Conservation (phyloP, 495 filamentous ascomycete genomes). For the Letharia columbiana region DNA sequence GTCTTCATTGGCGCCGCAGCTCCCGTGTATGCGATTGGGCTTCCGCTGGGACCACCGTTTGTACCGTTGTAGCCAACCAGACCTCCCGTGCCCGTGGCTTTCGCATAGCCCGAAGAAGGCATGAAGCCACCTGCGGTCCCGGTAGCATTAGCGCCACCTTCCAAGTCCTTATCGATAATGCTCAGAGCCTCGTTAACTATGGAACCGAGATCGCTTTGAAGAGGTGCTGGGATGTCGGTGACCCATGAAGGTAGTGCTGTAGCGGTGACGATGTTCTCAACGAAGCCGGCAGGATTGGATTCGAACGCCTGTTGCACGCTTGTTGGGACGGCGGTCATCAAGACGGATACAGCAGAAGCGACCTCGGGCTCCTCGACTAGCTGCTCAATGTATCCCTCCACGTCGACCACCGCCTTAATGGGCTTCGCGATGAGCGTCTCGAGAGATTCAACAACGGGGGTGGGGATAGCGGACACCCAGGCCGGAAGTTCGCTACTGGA, state of each 20-base stretch:
- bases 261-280: constrained; percentile 12
- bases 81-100: constrained; percentile 8
- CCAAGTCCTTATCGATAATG: constrained; percentile 13
- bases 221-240: constrained; percentile 9
- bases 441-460: constrained; percentile 7
- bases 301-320: constrained; percentile 11
- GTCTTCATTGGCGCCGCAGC: constrained; percentile 14
- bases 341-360: not conserved
- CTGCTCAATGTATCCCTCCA: not conserved
- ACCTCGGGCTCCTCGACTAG: constrained; percentile 9
- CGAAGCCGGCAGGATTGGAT: constrained; percentile 5
- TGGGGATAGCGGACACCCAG: constrained; percentile 12
- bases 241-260: constrained; percentile 11
- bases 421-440: constrained; percentile 9
- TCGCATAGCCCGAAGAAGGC: not conserved
- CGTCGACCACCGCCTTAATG: constrained; percentile 8
- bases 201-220: constrained; percentile 15
- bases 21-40: constrained; percentile 3
- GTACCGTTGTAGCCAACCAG: not conserved
- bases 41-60: constrained; percentile 1
- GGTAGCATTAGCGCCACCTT: not conserved
- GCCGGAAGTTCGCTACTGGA: not conserved
- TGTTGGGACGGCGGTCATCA: constrained; percentile 5
- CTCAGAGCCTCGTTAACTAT: constrained; percentile 14
- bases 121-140: not conserved